Evolutionary conservation across 139 green algal genomes (phyloP).

Genomic region (Chlamydomonas urium): DNA sequence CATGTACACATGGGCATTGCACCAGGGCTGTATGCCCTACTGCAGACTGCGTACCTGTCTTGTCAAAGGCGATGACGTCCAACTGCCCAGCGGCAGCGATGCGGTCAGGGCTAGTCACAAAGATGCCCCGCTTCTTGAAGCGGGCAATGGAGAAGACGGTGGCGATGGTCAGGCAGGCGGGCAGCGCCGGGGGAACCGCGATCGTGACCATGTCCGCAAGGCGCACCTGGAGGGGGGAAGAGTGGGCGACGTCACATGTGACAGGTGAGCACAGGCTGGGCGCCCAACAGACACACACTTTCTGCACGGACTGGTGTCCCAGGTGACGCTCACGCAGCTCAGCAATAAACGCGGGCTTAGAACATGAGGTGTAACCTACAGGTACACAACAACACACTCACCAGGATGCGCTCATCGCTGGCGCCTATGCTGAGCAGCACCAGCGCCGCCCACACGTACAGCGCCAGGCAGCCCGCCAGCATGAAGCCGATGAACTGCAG

Average conservation of each 20-base stretch:
- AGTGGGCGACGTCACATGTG: too few species aligned
- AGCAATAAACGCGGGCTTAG: too few species aligned
- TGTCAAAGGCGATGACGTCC: slow-evolving; percentile 68
- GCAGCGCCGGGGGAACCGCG: slow-evolving; percentile 68
- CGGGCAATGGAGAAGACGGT: slow-evolving; percentile 56
- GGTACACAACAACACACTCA: too few species aligned
- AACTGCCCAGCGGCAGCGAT: slow-evolving; percentile 60
- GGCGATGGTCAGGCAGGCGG: slow-evolving; percentile 65
- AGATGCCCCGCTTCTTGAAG: slow-evolving; percentile 49
- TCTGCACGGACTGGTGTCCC: too few species aligned
- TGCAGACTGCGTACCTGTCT: too few species aligned
- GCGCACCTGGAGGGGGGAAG: slow-evolving; percentile 17
- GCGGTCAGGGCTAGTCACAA: slow-evolving; percentile 53
- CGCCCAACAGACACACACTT: too few species aligned
- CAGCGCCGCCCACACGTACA: slow-evolving; percentile 62
- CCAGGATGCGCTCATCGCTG: too few species aligned
- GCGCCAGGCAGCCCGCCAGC: slow-evolving; percentile 37
- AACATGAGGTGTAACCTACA: too few species aligned
- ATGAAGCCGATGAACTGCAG: slow-evolving; percentile 63
- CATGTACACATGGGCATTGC: too few species aligned
- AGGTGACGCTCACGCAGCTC: too few species aligned
- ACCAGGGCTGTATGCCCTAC: too few species aligned
- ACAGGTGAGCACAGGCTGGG: too few species aligned
- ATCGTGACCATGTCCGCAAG: slow-evolving; percentile 77
- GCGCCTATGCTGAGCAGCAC: slow-evolving; percentile 42